phyloP scores from a whole-genome alignment of 2,329 filamentous ascomycete species.

The Fusarium sulawesiense region DNA sequence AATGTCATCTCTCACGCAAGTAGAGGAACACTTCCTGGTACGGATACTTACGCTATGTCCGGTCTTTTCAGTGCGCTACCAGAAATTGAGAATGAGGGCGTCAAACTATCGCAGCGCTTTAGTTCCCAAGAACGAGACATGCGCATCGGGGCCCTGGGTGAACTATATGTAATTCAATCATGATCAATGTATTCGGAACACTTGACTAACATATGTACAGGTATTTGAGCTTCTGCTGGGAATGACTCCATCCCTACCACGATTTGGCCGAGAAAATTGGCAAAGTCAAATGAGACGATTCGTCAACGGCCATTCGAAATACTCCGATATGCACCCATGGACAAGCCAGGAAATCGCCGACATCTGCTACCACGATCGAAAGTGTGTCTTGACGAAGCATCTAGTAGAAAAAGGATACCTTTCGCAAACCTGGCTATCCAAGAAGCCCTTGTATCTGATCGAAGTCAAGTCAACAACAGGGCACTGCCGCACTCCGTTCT shows the following conservation, averaged over 20 bases:
- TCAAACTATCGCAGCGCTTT: conserved; percentile 16
- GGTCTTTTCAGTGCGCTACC: conserved; percentile 24
- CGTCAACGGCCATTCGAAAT: conserved; percentile 54
- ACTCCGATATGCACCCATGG: conserved; percentile 56
- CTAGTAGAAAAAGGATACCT: conserved; percentile 53
- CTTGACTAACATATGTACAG: conserved; percentile 38
- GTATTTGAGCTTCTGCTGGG: conserved; percentile 56
- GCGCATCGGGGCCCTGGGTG: conserved; percentile 35
- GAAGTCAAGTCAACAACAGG: conserved; percentile 63
- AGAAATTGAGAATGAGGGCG: conserved; percentile 16
- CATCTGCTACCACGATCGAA: conserved; percentile 57
- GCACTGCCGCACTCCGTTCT: conserved; percentile 56
- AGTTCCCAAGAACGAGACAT: conserved; percentile 25
- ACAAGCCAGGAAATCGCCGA: conserved; percentile 58
- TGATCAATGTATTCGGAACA: fast-evolving
- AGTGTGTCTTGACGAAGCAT: conserved; percentile 49
- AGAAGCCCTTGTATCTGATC: conserved; percentile 56
- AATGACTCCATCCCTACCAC: conserved; percentile 45
- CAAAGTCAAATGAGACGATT: conserved; percentile 59
- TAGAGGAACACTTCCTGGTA: not conserved
- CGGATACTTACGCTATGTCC: not conserved
- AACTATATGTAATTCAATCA: conserved; percentile 30
- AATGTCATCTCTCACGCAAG: conserved; percentile 22
- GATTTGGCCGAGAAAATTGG: conserved; percentile 58
- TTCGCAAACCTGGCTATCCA: conserved; percentile 41